phyloP scores from a whole-genome alignment of 1,139 yeast genomes.

The Wickerhamomyces sp. region DNA sequence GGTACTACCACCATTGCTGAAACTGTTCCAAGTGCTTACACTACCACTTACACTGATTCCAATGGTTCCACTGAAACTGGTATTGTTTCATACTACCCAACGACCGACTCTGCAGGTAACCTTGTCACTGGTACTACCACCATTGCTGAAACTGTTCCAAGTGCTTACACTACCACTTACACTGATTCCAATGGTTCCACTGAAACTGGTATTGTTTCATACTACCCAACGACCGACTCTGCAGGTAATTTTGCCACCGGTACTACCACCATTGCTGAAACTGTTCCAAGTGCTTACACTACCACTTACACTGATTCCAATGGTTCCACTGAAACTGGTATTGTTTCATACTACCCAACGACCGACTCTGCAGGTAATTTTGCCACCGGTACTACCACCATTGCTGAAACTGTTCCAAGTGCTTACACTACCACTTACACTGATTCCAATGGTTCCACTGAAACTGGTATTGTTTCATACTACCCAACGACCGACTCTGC shows the following conservation, averaged over 20 bases:
- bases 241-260: constrained; percentile 1
- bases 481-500: not conserved
- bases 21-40: not conserved
- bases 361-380: not conserved
- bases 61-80: not conserved
- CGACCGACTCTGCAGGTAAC: too few relatives aligned
- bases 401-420: not conserved
- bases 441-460: not conserved
- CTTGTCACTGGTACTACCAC: too few relatives aligned
- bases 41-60: not conserved
- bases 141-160: too few relatives aligned
- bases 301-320: not conserved
- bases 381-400: not conserved
- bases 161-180: not conserved
- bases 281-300: not conserved
- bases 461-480: not conserved
- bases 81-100: too few relatives aligned
- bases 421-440: not conserved
- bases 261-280: not conserved
- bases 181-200: constrained; percentile 1
- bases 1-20: not conserved
- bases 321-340: not conserved
- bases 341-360: constrained; percentile 2
- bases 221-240: constrained; percentile 1
- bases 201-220: constrained; percentile 2